Percentiles rank a stretch among this genome's conserved stretches.
Evolutionary conservation across 331 rosid genomes (phyloP).

Genomic region (Malus hybrid): DNA sequence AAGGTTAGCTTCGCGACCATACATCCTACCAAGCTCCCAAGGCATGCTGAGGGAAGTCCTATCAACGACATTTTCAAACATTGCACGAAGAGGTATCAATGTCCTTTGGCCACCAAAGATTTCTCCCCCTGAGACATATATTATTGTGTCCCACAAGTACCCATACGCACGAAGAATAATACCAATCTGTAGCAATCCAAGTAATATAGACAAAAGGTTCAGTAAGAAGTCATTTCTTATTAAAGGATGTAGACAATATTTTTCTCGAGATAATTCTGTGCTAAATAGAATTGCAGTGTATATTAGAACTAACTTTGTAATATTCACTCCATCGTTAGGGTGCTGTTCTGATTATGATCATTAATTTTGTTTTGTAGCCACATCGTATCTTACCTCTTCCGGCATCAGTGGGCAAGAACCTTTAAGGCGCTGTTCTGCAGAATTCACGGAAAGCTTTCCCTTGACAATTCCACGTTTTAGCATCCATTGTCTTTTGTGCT

Average conservation of each 20-base stretch:
- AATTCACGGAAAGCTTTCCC: constrained; percentile 73
- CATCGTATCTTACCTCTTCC: constrained; percentile 56
- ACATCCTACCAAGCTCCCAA: constrained; percentile 72
- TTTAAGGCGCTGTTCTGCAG: constrained; percentile 56
- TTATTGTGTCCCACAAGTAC: constrained; percentile 70
- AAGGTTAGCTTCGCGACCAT: constrained; percentile 72
- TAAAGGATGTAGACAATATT: background rate
- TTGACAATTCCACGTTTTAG: constrained; percentile 60
- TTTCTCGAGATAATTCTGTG: background rate
- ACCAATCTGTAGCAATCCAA: constrained; percentile 58
- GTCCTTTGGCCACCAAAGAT: constrained; percentile 97
- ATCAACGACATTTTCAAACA: constrained; percentile 91
- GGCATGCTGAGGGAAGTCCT: constrained; percentile 90
- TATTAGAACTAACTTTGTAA: background rate
- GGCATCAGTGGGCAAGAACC: constrained; percentile 96
- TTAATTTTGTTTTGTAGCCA: background rate
- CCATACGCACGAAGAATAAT: constrained; percentile 90
- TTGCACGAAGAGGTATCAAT: constrained; percentile 81
- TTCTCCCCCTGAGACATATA: constrained; percentile 93
- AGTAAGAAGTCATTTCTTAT: background rate
- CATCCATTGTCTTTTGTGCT: constrained; percentile 96
- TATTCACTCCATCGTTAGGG: background rate
- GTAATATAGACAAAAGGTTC: background rate
- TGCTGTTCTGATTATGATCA: background rate
- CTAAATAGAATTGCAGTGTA: background rate